A percentile compares a stretch with the other conserved stretches of the same genome.
Conservation (phyloP, 805 yeast genomes). For the Kuraishia cidri region DNA sequence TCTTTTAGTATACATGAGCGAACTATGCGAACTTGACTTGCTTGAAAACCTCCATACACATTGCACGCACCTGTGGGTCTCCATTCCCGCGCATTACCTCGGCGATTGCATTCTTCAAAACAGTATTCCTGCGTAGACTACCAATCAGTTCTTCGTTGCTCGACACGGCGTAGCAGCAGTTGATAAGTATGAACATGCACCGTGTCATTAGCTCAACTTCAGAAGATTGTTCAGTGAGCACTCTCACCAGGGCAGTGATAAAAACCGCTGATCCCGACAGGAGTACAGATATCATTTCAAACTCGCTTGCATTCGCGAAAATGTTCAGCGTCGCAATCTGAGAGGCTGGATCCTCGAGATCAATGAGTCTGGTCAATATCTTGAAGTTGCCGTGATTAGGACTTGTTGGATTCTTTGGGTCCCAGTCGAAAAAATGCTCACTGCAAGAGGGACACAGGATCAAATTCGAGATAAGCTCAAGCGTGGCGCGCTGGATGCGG, state of each 20-base stretch:
- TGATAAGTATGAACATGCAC: conserved; percentile 12
- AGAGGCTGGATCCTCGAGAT: conserved; percentile 26
- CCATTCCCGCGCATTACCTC: neutral
- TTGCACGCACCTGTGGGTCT: neutral
- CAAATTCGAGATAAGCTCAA: conserved; percentile 42
- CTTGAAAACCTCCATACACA: neutral
- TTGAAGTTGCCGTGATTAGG: conserved; percentile 29
- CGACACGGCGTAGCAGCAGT: conserved; percentile 2
- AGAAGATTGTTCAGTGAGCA: conserved; percentile 8
- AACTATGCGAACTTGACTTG: neutral
- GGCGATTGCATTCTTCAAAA: neutral
- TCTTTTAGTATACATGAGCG: no score
- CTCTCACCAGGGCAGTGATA: conserved; percentile 6
- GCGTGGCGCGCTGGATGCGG: conserved; percentile 29
- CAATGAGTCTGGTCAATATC: conserved; percentile 27
- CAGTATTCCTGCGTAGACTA: neutral
- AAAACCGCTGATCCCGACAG: conserved; percentile 12
- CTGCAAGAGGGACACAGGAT: conserved; percentile 26
- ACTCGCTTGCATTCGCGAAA: conserved; percentile 19
- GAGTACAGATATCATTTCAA: conserved; percentile 12
- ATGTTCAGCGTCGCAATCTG: conserved; percentile 23
- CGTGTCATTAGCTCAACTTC: conserved; percentile 14
- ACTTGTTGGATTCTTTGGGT: conserved; percentile 18
- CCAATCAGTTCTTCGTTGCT: neutral
- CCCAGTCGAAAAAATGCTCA: conserved; percentile 53